Conservation (phyloP, 768 basidiomycete species). For the Strobilomyces confusus region DNA sequence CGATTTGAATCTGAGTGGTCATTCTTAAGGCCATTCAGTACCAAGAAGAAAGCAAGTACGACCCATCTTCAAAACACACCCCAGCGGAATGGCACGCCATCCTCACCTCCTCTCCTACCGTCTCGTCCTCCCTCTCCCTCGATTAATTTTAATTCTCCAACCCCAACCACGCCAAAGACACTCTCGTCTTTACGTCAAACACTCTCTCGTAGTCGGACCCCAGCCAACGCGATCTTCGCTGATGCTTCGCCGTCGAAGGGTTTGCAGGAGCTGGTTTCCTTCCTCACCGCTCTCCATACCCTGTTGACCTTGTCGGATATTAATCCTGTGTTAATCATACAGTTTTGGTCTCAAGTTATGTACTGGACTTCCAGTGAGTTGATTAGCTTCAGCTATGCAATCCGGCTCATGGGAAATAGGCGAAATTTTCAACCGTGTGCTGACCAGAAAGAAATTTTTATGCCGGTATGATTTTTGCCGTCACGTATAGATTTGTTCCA, state of each 20-base stretch:
- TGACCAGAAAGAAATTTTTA: constrained; percentile 91
- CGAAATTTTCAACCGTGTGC: constrained; percentile 79
- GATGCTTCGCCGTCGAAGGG: constrained; percentile 42
- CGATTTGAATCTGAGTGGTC: constrained; percentile 98
- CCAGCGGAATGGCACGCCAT: constrained; percentile 36
- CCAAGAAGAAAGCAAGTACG: constrained; percentile 48
- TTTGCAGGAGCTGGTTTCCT: constrained; percentile 60
- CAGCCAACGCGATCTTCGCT: constrained; percentile 48
- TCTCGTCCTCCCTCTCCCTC: constrained; percentile 53
- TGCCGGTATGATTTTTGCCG: constrained; percentile 57
- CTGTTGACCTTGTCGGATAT: constrained; percentile 82
- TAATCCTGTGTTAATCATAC: constrained; percentile 83
- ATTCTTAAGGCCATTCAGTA: constrained; percentile 68
- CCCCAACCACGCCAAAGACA: constrained; percentile 46
- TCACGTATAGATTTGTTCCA: constrained; percentile 3
- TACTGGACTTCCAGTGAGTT: constrained; percentile 92
- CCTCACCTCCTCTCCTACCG: constrained; percentile 46
- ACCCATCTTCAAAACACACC: constrained; percentile 28
- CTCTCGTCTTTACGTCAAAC: constrained; percentile 70
- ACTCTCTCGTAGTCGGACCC: constrained; percentile 52
- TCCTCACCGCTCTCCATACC: constrained; percentile 82
- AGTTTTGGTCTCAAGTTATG: constrained; percentile 96
- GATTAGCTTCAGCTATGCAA: constrained; percentile 3
- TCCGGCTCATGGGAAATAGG: constrained; percentile 39
- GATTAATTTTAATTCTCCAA: constrained; percentile 36